A percentile compares a stretch with the other conserved stretches of the same genome.
Evolutionary conservation across 352 stramenopile species (phyloP).

Genomic region (Globisporangium rhizosaccharum): DNA sequence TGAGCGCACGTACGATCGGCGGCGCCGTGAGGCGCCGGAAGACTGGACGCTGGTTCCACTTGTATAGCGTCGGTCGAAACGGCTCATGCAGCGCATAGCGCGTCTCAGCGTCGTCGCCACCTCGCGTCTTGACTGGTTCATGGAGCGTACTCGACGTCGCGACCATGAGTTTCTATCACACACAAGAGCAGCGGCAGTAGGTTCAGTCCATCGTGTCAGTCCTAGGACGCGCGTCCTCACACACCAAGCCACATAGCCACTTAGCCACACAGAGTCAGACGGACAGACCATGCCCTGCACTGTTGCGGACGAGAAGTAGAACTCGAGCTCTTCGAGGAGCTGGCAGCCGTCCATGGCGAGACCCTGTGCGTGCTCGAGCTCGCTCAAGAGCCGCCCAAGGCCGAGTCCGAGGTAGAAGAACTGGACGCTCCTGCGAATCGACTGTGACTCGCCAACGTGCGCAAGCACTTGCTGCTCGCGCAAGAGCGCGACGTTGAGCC

Average conservation of each 20-base stretch:
- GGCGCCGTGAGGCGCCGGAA: constrained; percentile 68
- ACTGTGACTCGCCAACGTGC: constrained; percentile 53
- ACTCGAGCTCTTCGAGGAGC: constrained; percentile 82
- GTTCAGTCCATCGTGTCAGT: neutral
- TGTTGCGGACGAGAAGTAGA: constrained; percentile 70
- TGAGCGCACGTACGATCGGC: constrained; percentile 42
- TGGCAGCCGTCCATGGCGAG: constrained; percentile 72
- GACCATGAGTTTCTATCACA: constrained; percentile 76
- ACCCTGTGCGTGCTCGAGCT: constrained; percentile 45
- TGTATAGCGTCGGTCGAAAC: constrained; percentile 63
- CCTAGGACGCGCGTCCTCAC: too few relatives aligned
- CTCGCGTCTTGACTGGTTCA: constrained; percentile 30
- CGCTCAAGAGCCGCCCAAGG: constrained; percentile 53
- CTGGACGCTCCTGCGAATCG: constrained; percentile 52
- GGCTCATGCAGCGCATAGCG: constrained; percentile 46
- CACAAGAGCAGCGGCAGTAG: neutral
- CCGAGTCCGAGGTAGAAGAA: constrained; percentile 80
- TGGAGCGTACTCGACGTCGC: constrained; percentile 66
- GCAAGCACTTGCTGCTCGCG: constrained; percentile 61
- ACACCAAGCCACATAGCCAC: neutral
- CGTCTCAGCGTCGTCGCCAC: constrained; percentile 6
- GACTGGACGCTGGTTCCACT: constrained; percentile 80
- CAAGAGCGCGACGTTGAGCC: constrained; percentile 73
- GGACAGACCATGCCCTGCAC: constrained; percentile 69
- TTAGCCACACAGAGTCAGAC: neutral